A percentile compares a stretch with the other conserved stretches of the same genome.
Evolutionary conservation across 2,329 filamentous ascomycete species (phyloP).

Genomic region (Cytospora schulzeri): DNA sequence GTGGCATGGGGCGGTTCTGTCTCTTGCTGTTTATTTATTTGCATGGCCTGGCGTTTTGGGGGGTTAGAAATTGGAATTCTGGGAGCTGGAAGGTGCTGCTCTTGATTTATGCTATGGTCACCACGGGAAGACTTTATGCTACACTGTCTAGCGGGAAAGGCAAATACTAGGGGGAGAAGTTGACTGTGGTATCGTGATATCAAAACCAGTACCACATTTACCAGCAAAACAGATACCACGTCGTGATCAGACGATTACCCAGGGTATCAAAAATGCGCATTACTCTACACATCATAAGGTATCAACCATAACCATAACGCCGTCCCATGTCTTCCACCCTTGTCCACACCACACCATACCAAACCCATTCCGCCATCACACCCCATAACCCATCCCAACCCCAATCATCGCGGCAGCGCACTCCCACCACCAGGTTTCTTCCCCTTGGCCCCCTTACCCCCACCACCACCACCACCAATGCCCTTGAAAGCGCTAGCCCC

Average conservation of each 20-base stretch:
- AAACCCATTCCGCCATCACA: not conserved
- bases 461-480: too few species aligned
- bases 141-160: constrained; percentile 21
- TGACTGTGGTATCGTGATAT: not conserved
- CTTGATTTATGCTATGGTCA: not conserved
- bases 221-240: not conserved
- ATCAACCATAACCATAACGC: not conserved
- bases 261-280: constrained; percentile 4
- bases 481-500: constrained; percentile 28
- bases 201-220: not conserved
- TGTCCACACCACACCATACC: not conserved
- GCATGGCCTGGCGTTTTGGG: constrained; percentile 26
- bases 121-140: not conserved
- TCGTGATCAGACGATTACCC: not conserved
- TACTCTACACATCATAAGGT: not conserved
- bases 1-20: constrained; percentile 29
- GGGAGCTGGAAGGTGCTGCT: not conserved
- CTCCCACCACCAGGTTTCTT: constrained; percentile 3
- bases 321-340: not conserved
- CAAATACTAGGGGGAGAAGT: constrained; percentile 4
- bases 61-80: constrained; percentile 1
- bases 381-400: not conserved
- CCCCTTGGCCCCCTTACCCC: constrained; percentile 26
- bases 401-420: constrained; percentile 5
- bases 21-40: constrained; percentile 12